Conservation (phyloP, 2,329 filamentous ascomycete genomes). For the Diaporthe humulicola region DNA sequence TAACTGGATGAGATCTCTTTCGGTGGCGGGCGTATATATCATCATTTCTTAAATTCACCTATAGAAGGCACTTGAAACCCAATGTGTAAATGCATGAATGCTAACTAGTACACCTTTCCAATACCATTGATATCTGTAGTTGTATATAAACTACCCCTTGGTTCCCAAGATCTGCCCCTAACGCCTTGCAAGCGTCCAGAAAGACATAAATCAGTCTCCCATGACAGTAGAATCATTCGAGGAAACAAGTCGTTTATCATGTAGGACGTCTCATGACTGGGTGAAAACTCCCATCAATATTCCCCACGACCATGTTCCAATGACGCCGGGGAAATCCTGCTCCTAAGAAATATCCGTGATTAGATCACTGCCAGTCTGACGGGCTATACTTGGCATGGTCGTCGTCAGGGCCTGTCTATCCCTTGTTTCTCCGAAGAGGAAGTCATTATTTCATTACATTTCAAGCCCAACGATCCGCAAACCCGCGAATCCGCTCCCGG, state of each 20-base stretch:
- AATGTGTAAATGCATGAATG: not conserved
- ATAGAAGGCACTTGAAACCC: not conserved
- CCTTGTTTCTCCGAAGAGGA: not conserved
- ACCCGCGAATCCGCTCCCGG: not conserved
- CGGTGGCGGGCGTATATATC: not conserved
- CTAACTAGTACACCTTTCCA: constrained; percentile 10
- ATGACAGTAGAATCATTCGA: too few species aligned
- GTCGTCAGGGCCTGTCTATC: not conserved
- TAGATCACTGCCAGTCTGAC: not conserved
- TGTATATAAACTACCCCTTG: not conserved
- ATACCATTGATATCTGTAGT: not conserved
- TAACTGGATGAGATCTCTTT: too few species aligned
- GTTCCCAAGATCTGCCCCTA: not conserved
- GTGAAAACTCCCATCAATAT: not conserved
- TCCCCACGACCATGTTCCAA: not conserved
- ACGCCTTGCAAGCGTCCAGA: constrained; percentile 16
- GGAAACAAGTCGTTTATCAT: not conserved
- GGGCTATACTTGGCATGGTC: too few species aligned
- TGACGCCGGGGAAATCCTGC: not conserved
- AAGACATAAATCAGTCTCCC: not conserved
- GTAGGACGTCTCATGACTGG: not conserved
- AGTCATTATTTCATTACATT: not conserved
- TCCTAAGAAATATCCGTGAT: not conserved
- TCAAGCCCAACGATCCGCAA: not conserved
- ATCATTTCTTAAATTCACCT: not conserved